phyloP scores from a whole-genome alignment of 2,329 filamentous ascomycete genomes.

The Calycina herbarum region DNA sequence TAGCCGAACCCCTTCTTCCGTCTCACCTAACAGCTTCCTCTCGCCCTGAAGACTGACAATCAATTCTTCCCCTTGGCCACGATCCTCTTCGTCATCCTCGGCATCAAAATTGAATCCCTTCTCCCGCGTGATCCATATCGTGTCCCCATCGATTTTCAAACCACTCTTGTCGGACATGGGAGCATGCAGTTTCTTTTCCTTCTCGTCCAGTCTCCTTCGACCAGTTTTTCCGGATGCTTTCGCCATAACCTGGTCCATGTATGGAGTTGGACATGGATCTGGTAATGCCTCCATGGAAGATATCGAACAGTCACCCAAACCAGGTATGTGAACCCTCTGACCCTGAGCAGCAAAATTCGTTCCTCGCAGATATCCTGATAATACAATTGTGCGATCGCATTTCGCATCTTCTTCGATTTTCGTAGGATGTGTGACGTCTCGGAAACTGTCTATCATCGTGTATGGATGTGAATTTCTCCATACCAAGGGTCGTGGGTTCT shows the following conservation, averaged over 20 bases:
- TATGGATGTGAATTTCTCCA: slow-evolving; percentile 98
- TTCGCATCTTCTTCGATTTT: slow-evolving; percentile 84
- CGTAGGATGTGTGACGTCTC: slow-evolving; percentile 92
- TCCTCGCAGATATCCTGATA: slow-evolving; percentile 91
- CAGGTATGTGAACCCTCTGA: slow-evolving; percentile 87
- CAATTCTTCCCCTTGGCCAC: slow-evolving; percentile 92
- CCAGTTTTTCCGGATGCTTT: slow-evolving; percentile 82
- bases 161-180: slow-evolving; percentile 98
- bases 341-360: slow-evolving; percentile 88
- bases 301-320: slow-evolving; percentile 85
- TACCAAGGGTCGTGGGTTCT: slow-evolving; percentile 92
- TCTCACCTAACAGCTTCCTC: slow-evolving; percentile 77
- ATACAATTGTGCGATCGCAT: slow-evolving; percentile 84
- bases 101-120: slow-evolving; percentile 75
- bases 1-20: slow-evolving; percentile 77
- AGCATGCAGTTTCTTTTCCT: slow-evolving; percentile 93
- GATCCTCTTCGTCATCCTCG: slow-evolving; percentile 64
- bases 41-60: slow-evolving; percentile 87
- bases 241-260: slow-evolving; percentile 81
- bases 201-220: slow-evolving; percentile 82
- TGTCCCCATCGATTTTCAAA: slow-evolving; percentile 93
- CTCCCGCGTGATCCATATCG: slow-evolving; percentile 80
- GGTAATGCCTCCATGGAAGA: slow-evolving; percentile 82
- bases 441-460: slow-evolving; percentile 86
- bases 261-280: slow-evolving; percentile 92